A percentile compares a stretch with the other conserved stretches of the same genome.
These are phyloP conservation scores for Colletotrichum siamense DNA, from an alignment of 2,329 filamentous ascomycete genomes.

Conservation along the genomic window DNA sequence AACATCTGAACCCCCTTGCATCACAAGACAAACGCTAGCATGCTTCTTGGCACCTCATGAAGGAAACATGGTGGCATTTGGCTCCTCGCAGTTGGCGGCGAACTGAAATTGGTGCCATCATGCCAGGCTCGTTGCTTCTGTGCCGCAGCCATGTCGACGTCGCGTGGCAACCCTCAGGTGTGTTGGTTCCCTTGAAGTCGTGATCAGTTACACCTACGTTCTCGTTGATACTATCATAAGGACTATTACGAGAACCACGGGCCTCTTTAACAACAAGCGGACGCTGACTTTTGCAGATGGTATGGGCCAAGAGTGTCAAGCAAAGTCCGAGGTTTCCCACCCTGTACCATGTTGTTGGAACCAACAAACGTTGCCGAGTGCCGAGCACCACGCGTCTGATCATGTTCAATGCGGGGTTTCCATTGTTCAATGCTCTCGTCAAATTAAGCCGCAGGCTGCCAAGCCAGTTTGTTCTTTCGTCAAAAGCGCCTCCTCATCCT, in stretches of 20 bases:
- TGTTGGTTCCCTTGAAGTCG: neutral
- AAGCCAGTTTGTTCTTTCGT: neutral
- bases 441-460: neutral
- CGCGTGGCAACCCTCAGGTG: neutral
- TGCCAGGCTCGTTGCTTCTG: neutral
- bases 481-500: neutral
- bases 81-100: neutral
- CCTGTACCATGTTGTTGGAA: neutral
- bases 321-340: neutral
- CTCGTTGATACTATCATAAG: neutral
- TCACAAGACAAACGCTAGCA: neutral
- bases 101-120: neutral
- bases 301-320: neutral
- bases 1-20: constrained; percentile 42
- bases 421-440: neutral
- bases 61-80: neutral
- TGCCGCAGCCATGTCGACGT: neutral
- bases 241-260: neutral
- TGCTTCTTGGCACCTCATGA: neutral
- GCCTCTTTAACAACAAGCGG: neutral
- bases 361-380: neutral
- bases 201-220: neutral
- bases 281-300: neutral
- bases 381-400: neutral
- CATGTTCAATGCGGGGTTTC: neutral